Conservation (phyloP, 179 eudicot species). For the Pouteria campechiana region DNA sequence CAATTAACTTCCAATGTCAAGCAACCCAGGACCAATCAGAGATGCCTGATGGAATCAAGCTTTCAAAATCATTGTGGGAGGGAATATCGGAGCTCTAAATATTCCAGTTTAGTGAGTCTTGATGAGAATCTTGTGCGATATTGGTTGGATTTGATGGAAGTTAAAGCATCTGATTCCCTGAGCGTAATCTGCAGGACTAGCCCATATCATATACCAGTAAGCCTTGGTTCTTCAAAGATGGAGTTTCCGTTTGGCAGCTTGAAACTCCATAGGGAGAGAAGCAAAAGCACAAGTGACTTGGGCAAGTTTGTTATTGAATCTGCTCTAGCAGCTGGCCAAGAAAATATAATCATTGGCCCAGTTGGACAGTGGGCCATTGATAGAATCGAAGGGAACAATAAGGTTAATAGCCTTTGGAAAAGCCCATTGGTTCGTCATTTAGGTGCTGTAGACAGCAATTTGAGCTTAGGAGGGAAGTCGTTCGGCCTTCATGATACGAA, state of each 20-base stretch:
- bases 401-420: conserved; percentile 46
- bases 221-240: conserved; percentile 14
- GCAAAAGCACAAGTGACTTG: conserved; percentile 14
- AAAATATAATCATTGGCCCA: conserved; percentile 10
- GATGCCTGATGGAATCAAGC: conserved; percentile 31
- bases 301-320: conserved; percentile 16
- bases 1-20: conserved; percentile 20
- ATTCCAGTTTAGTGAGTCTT: conserved; percentile 38
- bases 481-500: conserved; percentile 12
- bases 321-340: conserved; percentile 22
- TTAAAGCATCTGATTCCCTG: conserved; percentile 27
- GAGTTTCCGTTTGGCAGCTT: conserved; percentile 13
- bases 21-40: conserved; percentile 19
- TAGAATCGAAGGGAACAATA: conserved; percentile 38
- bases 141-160: conserved; percentile 57
- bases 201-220: conserved; percentile 15
- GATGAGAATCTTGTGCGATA: conserved; percentile 62
- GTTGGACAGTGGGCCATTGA: conserved; percentile 33
- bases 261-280: conserved; percentile 10
- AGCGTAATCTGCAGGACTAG: no score
- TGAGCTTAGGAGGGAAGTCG: conserved; percentile 18
- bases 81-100: conserved; percentile 41
- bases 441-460: conserved; percentile 18
- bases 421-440: conserved; percentile 52
- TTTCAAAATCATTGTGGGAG: conserved; percentile 14